phyloP scores from a whole-genome alignment of 495 filamentous ascomycete species.

The Choiromyces venosus region DNA sequence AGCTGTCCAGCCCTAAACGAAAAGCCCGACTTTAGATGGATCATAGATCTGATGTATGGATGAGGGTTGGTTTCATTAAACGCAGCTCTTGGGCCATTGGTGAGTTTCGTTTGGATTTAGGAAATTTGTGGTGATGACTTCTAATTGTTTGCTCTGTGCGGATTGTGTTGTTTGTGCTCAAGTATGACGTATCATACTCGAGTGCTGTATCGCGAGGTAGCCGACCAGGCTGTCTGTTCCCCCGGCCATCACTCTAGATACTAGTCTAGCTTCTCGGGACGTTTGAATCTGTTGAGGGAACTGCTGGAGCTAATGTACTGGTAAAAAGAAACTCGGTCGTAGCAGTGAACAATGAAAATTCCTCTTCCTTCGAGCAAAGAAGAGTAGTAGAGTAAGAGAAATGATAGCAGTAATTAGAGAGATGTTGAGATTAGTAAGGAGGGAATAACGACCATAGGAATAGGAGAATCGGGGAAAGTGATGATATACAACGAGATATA shows the following conservation, averaged over 20 bases:
- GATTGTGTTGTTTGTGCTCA: background rate
- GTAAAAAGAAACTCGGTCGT: no score
- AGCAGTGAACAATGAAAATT: background rate
- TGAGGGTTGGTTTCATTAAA: background rate
- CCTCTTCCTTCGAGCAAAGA: background rate
- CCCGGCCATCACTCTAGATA: background rate
- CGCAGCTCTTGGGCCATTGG: background rate
- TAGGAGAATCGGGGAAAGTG: background rate
- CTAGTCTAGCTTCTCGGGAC: background rate
- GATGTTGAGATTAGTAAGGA: background rate
- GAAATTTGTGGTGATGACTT: background rate
- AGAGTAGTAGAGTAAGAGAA: background rate
- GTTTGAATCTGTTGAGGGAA: background rate
- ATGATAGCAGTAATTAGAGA: background rate
- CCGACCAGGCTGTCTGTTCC: background rate
- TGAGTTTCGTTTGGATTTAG: background rate
- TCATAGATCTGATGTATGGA: background rate
- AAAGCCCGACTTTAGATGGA: background rate
- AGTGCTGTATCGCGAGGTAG: background rate
- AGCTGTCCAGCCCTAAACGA: background rate
- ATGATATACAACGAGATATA: background rate
- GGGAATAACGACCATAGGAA: background rate
- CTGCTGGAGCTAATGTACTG: background rate
- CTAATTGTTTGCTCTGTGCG: background rate
- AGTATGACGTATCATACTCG: background rate